These are phyloP conservation scores for Backusella westeae DNA, from an alignment of 192 early-diverging fungal genomes.

Conservation along the genomic window DNA sequence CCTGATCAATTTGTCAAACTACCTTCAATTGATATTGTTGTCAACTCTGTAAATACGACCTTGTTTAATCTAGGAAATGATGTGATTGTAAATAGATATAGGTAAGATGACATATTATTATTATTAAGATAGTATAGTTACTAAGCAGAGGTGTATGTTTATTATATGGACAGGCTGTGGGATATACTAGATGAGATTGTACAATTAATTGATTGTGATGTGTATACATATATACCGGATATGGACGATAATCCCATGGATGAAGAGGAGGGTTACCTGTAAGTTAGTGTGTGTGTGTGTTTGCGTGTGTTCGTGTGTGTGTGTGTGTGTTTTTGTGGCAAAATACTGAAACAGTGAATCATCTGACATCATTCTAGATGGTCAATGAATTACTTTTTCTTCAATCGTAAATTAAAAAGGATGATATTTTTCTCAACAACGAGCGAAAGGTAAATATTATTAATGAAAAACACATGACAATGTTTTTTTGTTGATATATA, in stretches of 20 bases:
- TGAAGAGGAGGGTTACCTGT: conserved; percentile 81
- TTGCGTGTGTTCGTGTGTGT: neutral
- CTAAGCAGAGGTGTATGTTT: neutral
- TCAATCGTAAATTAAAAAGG: conserved; percentile 86
- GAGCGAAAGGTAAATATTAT: conserved; percentile 74
- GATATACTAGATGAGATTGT: conserved; percentile 82
- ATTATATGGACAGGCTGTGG: conserved; percentile 72
- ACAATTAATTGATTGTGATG: conserved; percentile 79
- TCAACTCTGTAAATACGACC: conserved; percentile 85
- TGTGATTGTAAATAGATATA: conserved; percentile 48
- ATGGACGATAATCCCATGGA: conserved; percentile 87
- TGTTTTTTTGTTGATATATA: neutral
- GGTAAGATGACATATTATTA: conserved; percentile 12
- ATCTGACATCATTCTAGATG: conserved; percentile 54
- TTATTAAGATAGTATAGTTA: too few relatives aligned
- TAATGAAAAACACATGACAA: neutral
- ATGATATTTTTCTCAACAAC: conserved; percentile 91
- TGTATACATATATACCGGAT: conserved; percentile 90
- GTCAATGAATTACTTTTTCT: conserved; percentile 98
- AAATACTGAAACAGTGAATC: neutral
- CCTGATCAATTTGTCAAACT: conserved; percentile 79
- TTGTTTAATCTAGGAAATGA: conserved; percentile 81
- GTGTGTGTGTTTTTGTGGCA: neutral
- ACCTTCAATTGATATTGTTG: conserved; percentile 65
- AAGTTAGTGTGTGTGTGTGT: conserved; percentile 29